Evolutionary conservation across 345 rosid genomes (phyloP), one percentile per base, ranked within the genome.

Genomic region (Stellera chamaejasme): DNA sequence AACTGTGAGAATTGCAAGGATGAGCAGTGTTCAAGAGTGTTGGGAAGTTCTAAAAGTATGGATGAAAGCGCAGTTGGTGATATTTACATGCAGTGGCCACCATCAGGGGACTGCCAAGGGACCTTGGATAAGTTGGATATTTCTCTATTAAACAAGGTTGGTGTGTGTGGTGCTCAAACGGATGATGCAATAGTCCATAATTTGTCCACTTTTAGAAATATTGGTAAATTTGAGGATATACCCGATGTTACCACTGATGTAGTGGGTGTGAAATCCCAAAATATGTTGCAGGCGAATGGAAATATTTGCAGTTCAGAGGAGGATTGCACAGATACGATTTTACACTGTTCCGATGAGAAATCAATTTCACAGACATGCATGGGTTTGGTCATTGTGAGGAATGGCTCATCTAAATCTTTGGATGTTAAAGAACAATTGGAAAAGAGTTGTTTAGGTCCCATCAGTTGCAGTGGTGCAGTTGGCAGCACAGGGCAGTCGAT

Each of bases 401-500:
- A 70, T 53, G 61, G 73, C 60, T 68, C 74, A 54, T 61, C 68
- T 57, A 45, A 55, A 67, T 60, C 46, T 49, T 54, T 65, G 58
- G 59, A 64, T 56, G 60, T n/a, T 27, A 56, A 62, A 23, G 67
- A 65, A 72, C 44, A 27, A 28, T 62, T 58, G 54, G 60, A 54
- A 12, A 68, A 69, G 59, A 72, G 58, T 65, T 65, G n/a, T 45
- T 45, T 15, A 45, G 60, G 54, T 59, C 51, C 61, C 27, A 42
- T 63, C 53, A 63, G 62, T 68, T 71, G 73, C 65, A 64, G 62
- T 56, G 52, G 54, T 52, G 59, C 66, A 42, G 72, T 48, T 60
- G 74, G 77, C 43, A 65, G 72, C 51, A 52, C 53, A 45, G 56
- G 60, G 52, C 60, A 52, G 50, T 59, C 59, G 12, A 59, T 65